phyloP scores from a whole-genome alignment of 176 grass and related monocot species.

The maize (Zea mays) region Zm-B73-REFERENCE-NAM-5.0 NC_050099.1:2050001-2050500 shows the following conservation, averaged over 20 bases:
- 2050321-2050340: conserved; percentile 13
- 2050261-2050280: conserved; percentile 13
- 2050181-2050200: neutral
- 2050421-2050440: neutral
- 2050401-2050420: neutral
- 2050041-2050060: conserved; percentile 53
- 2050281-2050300: neutral
- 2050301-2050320: conserved; percentile 24
- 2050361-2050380: neutral
- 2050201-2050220: neutral
- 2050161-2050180: neutral
- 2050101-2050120: conserved; percentile 50
- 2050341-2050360: conserved; percentile 6
- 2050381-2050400: conserved; percentile 19
- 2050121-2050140: conserved; percentile 22
- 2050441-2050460: conserved; percentile 36
- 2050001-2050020: conserved; percentile 38
- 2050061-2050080: conserved; percentile 77
- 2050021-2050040: conserved; percentile 59
- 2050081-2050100: conserved; percentile 91
- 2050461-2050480: conserved; percentile 34
- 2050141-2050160: neutral
- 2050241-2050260: neutral
- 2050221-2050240: too few species aligned
- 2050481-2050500: conserved; percentile 59